Base-by-base conservation (phyloP, 768 basidiomycete genomes). In the Tulasnella sp. region DNA sequence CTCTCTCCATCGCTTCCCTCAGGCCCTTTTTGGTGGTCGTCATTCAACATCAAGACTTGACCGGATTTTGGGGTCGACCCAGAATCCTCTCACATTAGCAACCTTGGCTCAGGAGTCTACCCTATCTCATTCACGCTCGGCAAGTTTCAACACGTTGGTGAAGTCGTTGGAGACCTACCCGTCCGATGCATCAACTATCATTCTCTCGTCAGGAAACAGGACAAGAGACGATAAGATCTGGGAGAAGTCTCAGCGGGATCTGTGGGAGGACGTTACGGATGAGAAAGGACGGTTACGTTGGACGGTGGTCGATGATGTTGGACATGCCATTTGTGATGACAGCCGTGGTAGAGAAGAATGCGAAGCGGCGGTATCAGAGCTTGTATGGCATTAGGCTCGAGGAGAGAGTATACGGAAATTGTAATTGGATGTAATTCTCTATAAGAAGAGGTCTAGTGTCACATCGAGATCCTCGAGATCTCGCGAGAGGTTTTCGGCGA, bases 211-310 rank as follows among this genome's bases (percentile, higher is more conserved):
- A 6, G 22, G 3, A 29, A 29, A 29, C n/a, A 43, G 41, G 41
- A 43, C 31, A 29, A 29, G 31, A 1, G 41, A 43, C 9, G 31
- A 15, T 15, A 24, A 24, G 6, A 29, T 29, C 13, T 43, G 41
- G 41, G 31, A 29, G 41, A 43, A 29, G 9, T 24, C 25, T 4
- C 41, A 43, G 41, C 1, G 5, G 20, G 31, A n/a, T 43, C 20
- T 43, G 41, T 43, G 41, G 41, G 41, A 43, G 9, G 41, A 43
- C 12, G 41, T 43, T 43, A 43, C 41, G 41, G 41, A 29, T 9
- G 41, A 43, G 22, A 29, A 12, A 7, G 41, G 41, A 3, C 25
- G 41, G 16, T 24, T 43, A 29, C 25, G 41, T 12, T 43, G 41
- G 41, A 43, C 41, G 3, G 8, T 27, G 20, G 25, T 43, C 22